Base-by-base conservation (phyloP, 352 stramenopile genomes). In the Globisporangium polare region DNA sequence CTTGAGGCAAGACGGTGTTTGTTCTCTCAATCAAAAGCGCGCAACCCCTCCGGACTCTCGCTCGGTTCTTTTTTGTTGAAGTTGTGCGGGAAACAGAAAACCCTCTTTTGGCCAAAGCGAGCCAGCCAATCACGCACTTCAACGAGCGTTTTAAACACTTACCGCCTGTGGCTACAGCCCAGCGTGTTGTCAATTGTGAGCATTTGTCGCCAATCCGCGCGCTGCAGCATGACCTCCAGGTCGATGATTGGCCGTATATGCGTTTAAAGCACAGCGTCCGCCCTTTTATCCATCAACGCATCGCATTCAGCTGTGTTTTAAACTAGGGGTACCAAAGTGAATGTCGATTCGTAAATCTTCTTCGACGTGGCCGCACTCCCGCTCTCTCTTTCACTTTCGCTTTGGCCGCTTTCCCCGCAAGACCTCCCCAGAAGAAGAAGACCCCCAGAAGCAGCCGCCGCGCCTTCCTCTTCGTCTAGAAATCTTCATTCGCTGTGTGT, bases 51-150 rank as follows among this genome's bases (percentile, higher is more conserved):
- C 10, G 27, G 27, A 51, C 45, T 27, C 20, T 55, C 54, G 42
- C 64, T 73, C 63, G 69, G 33, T 71, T 74, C 64, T 72, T 74
- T 70, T 77, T 72, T 74, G 70, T 73, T 74, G 67, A 58, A 65
- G 47, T 59, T 63, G 45, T 31, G 56, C 29, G 41, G 39, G 42
- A 63, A 53, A 63, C 49, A 54, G 27, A 54, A 54, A 54, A 41
- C 17, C 46, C 24, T 1, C 6, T 22, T 22, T 35, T 53, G 46
- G 22, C 45, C n/a, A 26, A 26, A 24, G 7, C 45, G 20, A 51
- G 22, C 46, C 46, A 52, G 46, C 46, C 46, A 53, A 53, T 53
- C 46, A 53, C 31, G 49, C 49, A 37, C 46, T 53, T 54, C 49
- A 54, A 54, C 10, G n/a, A 29, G 49, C 9, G 45, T 42, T 42